Evolutionary conservation across 352 stramenopile species (phyloP), one percentile per base, ranked within the genome.

Genomic region (Phytophthora citricola): DNA sequence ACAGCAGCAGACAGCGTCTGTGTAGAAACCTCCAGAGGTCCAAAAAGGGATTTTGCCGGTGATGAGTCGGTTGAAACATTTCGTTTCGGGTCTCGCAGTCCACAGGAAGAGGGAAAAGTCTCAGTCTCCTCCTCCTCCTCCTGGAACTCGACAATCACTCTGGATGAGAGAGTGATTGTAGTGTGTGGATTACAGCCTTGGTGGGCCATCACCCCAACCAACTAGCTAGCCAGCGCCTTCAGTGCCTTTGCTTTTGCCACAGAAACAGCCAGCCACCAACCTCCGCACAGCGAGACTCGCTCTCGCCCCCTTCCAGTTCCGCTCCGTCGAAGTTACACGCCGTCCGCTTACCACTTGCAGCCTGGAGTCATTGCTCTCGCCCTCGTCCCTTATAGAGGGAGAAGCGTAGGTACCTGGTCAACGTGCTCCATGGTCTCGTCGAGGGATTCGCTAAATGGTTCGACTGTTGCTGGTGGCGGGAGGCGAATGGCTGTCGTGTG

Each of bases 151-250:
- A 53, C 49, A 58, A 55, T 54, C 48, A 65, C 47, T 54, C 32
- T 27, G 12, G 22, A 45, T 27, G n/a, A 51, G 22, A 41, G 34
- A 56, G 41, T 20, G 32, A 65, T 50, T 47, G 38, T 45, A 44
- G 45, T 36, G 36, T 47, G 62, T 87, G 83, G 83, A 85, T 93
- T 87, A 93, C 65, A 89, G 85, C 85, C 85, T 93, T 91, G 85
- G 89, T 77, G 69, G 54, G 69, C 69, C 69, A 77, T 77, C 69
- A 77, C 64, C 69, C 49, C 64, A 58, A 73, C 69, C 69, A 77
- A 77, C 69, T 68, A 78, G 70, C 70, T 78, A 75, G 61, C 70
- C 70, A 75, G 58, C 50, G 66, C 70, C 66, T 75, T 71, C 70
- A 73, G 70, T 45, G 56, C 43, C 43, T 53, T 46, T 20, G 17